Conservation (phyloP, 2,329 filamentous ascomycete genomes). For the Beauveria bassiana region DNA sequence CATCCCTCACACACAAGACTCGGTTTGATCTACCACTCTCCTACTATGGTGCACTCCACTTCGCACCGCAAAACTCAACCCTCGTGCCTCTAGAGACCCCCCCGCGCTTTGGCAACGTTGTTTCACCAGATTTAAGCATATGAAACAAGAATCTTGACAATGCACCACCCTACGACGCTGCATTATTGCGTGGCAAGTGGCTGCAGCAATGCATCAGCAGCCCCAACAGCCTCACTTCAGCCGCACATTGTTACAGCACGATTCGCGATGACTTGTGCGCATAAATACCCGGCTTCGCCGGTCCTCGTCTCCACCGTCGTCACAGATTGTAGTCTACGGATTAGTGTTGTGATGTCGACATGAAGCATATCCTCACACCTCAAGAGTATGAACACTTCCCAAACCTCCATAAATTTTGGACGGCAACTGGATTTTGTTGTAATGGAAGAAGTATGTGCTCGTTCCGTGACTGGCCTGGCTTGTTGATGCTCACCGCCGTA, state of each 20-base stretch:
- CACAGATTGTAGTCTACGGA: neutral
- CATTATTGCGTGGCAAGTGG: neutral
- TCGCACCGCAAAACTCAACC: neutral
- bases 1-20: neutral
- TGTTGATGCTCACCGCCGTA: neutral
- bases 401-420: slow-evolving; percentile 8
- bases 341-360: neutral
- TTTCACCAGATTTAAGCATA: neutral
- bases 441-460: neutral
- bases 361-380: slow-evolving; percentile 7
- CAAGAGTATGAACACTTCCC: slow-evolving; percentile 4
- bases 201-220: slow-evolving; percentile 3
- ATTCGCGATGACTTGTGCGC: neutral
- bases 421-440: neutral
- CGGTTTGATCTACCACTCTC: neutral
- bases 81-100: neutral
- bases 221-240: slow-evolving; percentile 7
- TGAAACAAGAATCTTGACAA: neutral
- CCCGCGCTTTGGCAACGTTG: neutral
- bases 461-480: neutral
- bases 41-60: neutral
- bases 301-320: neutral
- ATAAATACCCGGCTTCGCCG: neutral
- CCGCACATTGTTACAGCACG: neutral
- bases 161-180: neutral